Evolutionary conservation across 225 moss, liverwort and hornwort species (phyloP), one percentile per base, ranked within the genome.

Genomic region (Polytrichum commune): DNA sequence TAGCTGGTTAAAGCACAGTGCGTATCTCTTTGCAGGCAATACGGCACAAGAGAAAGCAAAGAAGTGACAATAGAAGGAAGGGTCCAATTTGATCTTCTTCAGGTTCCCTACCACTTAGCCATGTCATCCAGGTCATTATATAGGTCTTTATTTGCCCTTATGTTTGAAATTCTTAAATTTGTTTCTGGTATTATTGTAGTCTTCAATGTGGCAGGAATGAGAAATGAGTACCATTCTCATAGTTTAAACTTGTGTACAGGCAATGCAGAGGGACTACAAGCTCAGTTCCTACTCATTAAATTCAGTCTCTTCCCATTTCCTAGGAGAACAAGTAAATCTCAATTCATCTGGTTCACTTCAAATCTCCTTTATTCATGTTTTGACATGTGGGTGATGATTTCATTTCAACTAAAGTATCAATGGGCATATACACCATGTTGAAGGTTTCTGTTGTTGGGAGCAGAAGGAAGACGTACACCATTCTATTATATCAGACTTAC

Each of bases 391-490:
- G 16, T 46, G 46, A 46, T 46, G 46, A 16, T 46, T 46, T 46
- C 38, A 38, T 46, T 46, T 46, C 46, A 13, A 46, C 46, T 16
- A 13, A 46, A 46, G 13, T 16, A 46, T 46, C 46, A 46, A 46
- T 46, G 46, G 13, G 9, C 46, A 46, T 2, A 10, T 46, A 46
- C 46, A 46, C 16, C 46, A 46, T 46, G 46, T 46, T 46, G 38
- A 32, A n/a, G 23, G 9, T 66, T 23, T 75, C 30, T 73, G 23
- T 19, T 33, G 56, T 79, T 72, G 82, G 54, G 74, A 82, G 77
- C 89, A 98, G 90, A 98, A 98, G 87, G 98, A 98, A 91, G 98
- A 98, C 65, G 98, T 98, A 25, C 98, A 98, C 79, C 93, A 94
- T 73, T 98, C 98, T 56, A 98, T 95, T 28, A 98, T 98, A 76